Evolutionary conservation across 148 eudicot genomes (phyloP).

Genomic region (Euryodendron excelsum): DNA sequence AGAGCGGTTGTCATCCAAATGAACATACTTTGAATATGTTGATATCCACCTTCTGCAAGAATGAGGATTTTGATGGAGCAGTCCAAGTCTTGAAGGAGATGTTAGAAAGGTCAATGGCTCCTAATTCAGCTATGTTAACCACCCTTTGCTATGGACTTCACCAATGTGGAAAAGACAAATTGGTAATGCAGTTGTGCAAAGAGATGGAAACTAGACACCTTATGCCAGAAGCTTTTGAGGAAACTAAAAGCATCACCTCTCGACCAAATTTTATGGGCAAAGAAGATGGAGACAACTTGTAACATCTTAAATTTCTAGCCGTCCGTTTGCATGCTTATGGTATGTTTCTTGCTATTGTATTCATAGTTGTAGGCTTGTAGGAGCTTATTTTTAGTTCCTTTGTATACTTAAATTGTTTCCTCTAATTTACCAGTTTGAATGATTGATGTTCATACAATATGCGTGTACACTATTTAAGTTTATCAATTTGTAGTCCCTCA

Average conservation of each 20-base stretch:
- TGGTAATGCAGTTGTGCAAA: constrained; percentile 39
- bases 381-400: background rate
- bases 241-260: background rate
- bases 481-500: background rate
- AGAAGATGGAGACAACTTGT: background rate
- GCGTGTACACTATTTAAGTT: background rate
- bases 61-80: constrained; percentile 79
- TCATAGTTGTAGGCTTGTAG: background rate
- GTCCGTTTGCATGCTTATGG: background rate
- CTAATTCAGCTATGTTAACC: constrained; percentile 19
- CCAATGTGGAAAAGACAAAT: constrained; percentile 46
- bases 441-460: background rate
- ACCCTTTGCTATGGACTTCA: constrained; percentile 49
- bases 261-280: background rate
- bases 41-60: constrained; percentile 52
- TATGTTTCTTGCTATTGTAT: background rate
- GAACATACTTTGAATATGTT: constrained; percentile 41
- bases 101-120: constrained; percentile 46
- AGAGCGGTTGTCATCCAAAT: constrained; percentile 61
- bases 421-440: background rate
- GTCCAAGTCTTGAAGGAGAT: constrained; percentile 57
- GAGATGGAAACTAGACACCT: constrained; percentile 46
- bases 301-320: background rate
- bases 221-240: constrained; percentile 28
- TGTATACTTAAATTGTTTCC: background rate